These are phyloP conservation scores for Chaetomiaceae sp. DNA, from an alignment of 2,329 filamentous ascomycete species.

Conservation along the genomic window DNA sequence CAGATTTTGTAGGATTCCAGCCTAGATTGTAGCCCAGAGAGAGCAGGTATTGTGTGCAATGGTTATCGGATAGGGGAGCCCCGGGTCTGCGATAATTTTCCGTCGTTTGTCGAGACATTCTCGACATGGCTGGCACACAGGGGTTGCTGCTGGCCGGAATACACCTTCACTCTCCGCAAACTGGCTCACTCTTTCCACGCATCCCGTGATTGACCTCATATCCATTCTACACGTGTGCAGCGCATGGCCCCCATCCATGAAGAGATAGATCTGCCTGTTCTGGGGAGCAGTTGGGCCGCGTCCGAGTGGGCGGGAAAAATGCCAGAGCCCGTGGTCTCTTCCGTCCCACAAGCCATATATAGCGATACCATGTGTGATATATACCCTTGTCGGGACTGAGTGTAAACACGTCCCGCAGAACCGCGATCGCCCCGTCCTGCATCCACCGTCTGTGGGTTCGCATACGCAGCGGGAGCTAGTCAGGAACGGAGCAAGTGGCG, in stretches of 20 bases:
- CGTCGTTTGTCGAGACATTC: too few species aligned
- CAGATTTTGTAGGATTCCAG: slow-evolving; percentile 5
- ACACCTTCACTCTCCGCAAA: too few species aligned
- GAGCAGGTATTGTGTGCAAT: background rate
- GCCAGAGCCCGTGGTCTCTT: background rate
- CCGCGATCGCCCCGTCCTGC: slow-evolving; percentile 10
- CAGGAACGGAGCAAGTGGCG: slow-evolving; percentile 1
- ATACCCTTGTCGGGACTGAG: background rate
- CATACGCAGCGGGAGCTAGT: background rate
- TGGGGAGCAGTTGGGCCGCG: too few species aligned
- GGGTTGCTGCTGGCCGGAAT: too few species aligned
- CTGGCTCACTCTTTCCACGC: too few species aligned
- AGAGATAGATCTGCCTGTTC: too few species aligned
- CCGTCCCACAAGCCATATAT: background rate
- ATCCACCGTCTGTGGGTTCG: background rate
- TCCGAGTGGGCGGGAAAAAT: background rate
- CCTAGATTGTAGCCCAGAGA: background rate
- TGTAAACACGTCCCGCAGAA: background rate
- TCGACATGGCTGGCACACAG: too few species aligned
- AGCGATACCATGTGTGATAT: background rate
- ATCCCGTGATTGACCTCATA: too few species aligned
- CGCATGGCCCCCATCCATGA: too few species aligned
- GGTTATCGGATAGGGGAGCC: background rate
- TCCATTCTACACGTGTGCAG: too few species aligned
- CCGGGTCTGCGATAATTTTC: background rate